Percentiles rank a stretch among this genome's conserved stretches.
Evolutionary conservation across 257 asterid species (phyloP).

Genomic region (Fraxinus excelsior): DNA sequence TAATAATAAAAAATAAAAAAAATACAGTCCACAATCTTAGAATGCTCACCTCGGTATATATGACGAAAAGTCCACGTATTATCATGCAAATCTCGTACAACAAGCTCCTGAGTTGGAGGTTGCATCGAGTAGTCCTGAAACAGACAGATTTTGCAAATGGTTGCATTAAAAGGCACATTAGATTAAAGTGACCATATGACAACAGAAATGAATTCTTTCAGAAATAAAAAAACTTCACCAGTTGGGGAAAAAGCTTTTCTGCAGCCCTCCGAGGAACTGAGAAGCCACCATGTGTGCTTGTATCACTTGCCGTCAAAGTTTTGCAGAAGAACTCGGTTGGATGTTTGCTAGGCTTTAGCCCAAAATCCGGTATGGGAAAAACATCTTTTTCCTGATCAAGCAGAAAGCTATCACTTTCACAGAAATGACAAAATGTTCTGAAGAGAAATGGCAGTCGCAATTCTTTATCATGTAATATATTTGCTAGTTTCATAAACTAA

Average conservation of each 20-base stretch:
- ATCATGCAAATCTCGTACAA: constrained; percentile 87
- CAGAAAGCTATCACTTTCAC: constrained; percentile 9
- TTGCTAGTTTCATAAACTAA: background rate
- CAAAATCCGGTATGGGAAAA: constrained; percentile 82
- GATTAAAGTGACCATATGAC: background rate
- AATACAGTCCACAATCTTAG: background rate
- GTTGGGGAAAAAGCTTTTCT: constrained; percentile 85
- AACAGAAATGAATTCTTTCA: background rate
- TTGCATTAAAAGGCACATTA: background rate
- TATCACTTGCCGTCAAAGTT: constrained; percentile 93
- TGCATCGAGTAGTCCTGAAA: constrained; percentile 88
- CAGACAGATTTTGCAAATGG: background rate
- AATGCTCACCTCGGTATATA: constrained; percentile 74
- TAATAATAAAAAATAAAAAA: background rate
- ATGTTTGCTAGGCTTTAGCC: constrained; percentile 72
- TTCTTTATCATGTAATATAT: background rate
- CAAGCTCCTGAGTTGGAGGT: constrained; percentile 96
- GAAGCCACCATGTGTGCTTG: constrained; percentile 98
- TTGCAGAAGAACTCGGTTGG: constrained; percentile 96
- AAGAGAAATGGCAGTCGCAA: background rate
- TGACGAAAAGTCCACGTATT: constrained; percentile 96
- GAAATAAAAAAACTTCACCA: constrained; percentile 44
- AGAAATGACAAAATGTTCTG: background rate
- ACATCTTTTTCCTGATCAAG: constrained; percentile 79
- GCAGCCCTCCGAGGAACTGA: constrained; percentile 98